Percentiles rank a stretch among this genome's conserved stretches.
Evolutionary conservation across 345 rosid species (phyloP).

Genomic region (Theobroma cacao): DNA sequence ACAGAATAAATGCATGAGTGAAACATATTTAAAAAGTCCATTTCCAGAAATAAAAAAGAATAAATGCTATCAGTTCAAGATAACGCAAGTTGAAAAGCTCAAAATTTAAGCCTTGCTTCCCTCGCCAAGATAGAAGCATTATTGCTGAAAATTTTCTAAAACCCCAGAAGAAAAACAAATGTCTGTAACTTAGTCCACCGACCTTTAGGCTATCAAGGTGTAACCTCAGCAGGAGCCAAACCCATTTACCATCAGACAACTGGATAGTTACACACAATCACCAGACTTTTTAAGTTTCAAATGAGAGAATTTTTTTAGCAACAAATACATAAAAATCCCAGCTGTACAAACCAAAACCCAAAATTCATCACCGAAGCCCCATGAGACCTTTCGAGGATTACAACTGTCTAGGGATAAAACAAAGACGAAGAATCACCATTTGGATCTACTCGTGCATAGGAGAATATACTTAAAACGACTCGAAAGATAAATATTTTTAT

Average conservation of each 20-base stretch:
- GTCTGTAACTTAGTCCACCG: background rate
- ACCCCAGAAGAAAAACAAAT: slow-evolving; percentile 13
- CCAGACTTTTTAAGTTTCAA: background rate
- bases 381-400: background rate
- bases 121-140: background rate
- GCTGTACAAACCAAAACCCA: background rate
- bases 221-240: slow-evolving; percentile 6
- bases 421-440: slow-evolving; percentile 1
- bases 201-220: slow-evolving; percentile 16
- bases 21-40: background rate
- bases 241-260: slow-evolving; percentile 5
- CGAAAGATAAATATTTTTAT: slow-evolving; percentile 5
- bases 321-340: background rate
- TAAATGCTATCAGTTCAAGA: background rate
- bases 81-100: background rate
- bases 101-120: background rate
- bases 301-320: background rate
- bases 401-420: slow-evolving; percentile 6
- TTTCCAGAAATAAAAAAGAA: slow-evolving; percentile 10
- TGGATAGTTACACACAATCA: background rate
- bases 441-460: slow-evolving; percentile 25
- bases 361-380: background rate
- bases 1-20: slow-evolving; percentile 1
- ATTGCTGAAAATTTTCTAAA: background rate
- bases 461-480: slow-evolving; percentile 31